These are phyloP conservation scores for Chlorella sp. DNA, from an alignment of 139 green algal species.

Conservation along the genomic window DNA sequence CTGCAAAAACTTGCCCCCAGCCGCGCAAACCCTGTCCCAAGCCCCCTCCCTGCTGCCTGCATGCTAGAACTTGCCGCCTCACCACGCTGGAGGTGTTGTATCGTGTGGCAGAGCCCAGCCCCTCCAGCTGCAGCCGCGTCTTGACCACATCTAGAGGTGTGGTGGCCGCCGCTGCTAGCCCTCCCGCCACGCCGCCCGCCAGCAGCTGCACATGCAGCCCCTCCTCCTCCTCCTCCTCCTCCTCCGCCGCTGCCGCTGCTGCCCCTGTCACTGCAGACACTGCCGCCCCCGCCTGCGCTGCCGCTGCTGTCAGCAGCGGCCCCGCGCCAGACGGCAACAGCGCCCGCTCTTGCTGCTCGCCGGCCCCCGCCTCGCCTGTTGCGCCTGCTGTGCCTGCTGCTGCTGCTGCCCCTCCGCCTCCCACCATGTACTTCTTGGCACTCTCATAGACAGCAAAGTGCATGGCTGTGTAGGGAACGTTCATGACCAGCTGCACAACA, in stretches of 20 bases:
- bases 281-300: background rate
- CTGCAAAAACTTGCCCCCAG: background rate
- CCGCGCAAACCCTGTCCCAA: background rate
- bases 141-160: slow-evolving; percentile 95
- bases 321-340: background rate
- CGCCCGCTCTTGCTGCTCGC: background rate
- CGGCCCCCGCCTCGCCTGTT: background rate
- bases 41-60: background rate
- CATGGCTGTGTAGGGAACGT: slow-evolving; percentile 94
- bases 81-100: slow-evolving; percentile 72
- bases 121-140: slow-evolving; percentile 90
- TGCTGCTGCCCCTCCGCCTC: slow-evolving; percentile 5
- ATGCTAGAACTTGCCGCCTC: background rate
- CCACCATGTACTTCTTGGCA: slow-evolving; percentile 78
- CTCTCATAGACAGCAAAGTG: slow-evolving; percentile 95
- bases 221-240: slow-evolving; percentile 47
- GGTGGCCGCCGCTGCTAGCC: slow-evolving; percentile 77
- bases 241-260: background rate
- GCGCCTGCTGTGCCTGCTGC: background rate
- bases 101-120: slow-evolving; percentile 59
- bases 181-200: slow-evolving; percentile 82
- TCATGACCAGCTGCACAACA: slow-evolving; percentile 95
- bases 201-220: slow-evolving; percentile 66
- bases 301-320: slow-evolving; percentile 5
- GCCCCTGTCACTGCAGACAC: background rate